These are phyloP conservation scores for Cotoneaster glaucophyllus DNA, from an alignment of 306 rosid genomes.

Conservation along the genomic window DNA sequence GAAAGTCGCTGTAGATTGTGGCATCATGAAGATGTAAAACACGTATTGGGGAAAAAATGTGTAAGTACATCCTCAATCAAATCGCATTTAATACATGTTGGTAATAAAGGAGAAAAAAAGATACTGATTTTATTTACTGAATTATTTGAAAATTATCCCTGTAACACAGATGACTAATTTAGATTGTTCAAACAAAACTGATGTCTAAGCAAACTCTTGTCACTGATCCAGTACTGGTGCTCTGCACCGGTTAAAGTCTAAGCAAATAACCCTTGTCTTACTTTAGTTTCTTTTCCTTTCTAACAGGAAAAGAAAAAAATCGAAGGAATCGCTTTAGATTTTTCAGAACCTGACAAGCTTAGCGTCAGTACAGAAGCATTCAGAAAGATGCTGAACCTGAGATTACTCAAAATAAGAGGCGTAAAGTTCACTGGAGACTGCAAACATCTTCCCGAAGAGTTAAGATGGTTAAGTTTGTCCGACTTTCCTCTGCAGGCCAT, in stretches of 20 bases:
- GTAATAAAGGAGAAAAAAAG: no score
- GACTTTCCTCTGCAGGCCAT: neutral
- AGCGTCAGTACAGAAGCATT: conserved; percentile 12
- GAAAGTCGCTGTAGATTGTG: conserved; percentile 15
- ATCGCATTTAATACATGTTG: neutral
- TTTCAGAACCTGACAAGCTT: neutral
- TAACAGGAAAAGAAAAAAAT: neutral
- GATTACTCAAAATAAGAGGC: conserved; percentile 26
- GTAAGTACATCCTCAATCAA: neutral
- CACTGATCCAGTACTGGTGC: neutral
- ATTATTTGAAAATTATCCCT: no score
- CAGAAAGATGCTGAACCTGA: conserved; percentile 21
- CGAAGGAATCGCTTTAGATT: neutral
- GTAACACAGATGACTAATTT: no score
- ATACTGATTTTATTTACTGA: no score
- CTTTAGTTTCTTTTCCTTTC: neutral
- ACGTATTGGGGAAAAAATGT: neutral
- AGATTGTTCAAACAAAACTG: no score
- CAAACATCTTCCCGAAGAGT: conserved; percentile 16
- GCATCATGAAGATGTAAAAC: neutral
- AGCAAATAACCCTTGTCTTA: neutral
- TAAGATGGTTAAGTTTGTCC: neutral
- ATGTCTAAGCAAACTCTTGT: no score
- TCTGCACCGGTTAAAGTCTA: neutral
- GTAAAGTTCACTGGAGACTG: conserved; percentile 15